Percentiles rank a stretch among this genome's conserved stretches.
Conservation (phyloP, 2,329 filamentous ascomycete genomes). For the Xylariaceae sp. region DNA sequence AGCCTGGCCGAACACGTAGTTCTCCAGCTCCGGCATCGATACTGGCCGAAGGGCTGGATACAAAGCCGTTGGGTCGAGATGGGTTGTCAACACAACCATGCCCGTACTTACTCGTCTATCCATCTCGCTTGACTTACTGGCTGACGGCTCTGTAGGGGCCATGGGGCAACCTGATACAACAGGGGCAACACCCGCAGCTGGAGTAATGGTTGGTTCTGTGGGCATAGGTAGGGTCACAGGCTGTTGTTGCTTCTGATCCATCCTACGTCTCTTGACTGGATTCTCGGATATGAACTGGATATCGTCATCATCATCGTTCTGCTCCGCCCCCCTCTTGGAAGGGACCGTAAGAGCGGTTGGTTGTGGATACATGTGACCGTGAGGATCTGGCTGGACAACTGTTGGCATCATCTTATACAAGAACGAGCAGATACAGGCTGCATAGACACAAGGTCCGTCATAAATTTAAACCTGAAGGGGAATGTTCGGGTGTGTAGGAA, state of each 20-base stretch:
- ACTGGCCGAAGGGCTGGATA: constrained; percentile 28
- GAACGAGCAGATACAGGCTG: no score
- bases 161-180: constrained; percentile 4
- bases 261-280: constrained; percentile 37
- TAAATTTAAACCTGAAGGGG: no score
- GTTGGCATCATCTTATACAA: no score
- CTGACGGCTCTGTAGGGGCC: constrained; percentile 2
- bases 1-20: constrained; percentile 29
- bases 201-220: no score
- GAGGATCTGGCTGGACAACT: no score
- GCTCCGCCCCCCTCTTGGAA: constrained; percentile 24
- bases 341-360: constrained; percentile 10
- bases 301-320: constrained; percentile 34
- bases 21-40: constrained; percentile 33
- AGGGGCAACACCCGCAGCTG: not conserved
- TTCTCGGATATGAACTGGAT: constrained; percentile 41
- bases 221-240: constrained; percentile 3
- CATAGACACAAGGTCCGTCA: no score
- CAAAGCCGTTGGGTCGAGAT: constrained; percentile 25
- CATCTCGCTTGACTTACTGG: constrained; percentile 15
- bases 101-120: constrained; percentile 31
- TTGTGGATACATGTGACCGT: constrained; percentile 1
- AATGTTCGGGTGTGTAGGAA: no score
- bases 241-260: constrained; percentile 19
- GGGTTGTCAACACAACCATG: constrained; percentile 27